Conservation (phyloP, 2,329 filamentous ascomycete genomes). For the Atkinsonella texensis region DNA sequence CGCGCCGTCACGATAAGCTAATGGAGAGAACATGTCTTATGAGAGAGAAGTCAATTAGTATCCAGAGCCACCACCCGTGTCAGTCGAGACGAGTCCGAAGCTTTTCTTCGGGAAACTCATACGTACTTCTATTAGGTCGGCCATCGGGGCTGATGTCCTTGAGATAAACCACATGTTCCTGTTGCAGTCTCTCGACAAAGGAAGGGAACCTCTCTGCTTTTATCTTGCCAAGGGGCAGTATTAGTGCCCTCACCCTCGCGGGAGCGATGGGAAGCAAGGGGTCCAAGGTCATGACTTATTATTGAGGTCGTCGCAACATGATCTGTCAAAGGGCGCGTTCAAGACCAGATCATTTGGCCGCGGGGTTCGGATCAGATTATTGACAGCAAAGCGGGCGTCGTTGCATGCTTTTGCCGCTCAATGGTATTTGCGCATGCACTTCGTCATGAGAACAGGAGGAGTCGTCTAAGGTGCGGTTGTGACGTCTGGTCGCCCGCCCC, state of each 20-base stretch:
- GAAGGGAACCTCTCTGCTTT: constrained; percentile 66
- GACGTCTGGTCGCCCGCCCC: not conserved
- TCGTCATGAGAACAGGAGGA: not conserved
- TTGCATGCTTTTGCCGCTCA: not conserved
- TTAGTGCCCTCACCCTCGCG: constrained; percentile 77
- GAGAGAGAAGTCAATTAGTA: constrained; percentile 11
- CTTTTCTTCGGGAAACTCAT: constrained; percentile 16
- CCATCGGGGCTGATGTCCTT: constrained; percentile 78
- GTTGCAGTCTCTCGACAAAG: constrained; percentile 67
- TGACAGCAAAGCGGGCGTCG: not conserved
- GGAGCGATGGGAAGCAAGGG: constrained; percentile 83
- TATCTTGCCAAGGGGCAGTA: constrained; percentile 79
- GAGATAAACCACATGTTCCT: constrained; percentile 70
- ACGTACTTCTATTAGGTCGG: constrained; percentile 76
- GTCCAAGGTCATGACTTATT: constrained; percentile 70
- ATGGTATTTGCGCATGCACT: not conserved
- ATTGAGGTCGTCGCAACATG: constrained; percentile 24
- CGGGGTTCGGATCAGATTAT: not conserved
- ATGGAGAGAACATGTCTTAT: constrained; percentile 88
- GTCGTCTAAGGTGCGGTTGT: not conserved
- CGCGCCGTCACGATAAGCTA: constrained; percentile 74
- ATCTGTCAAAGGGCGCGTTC: constrained; percentile 9
- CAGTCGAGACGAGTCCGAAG: not conserved
- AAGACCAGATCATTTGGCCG: constrained; percentile 1
- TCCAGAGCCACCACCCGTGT: not conserved